Evolutionary conservation across 805 yeast genomes (phyloP), one percentile per base, ranked within the genome.

Genomic region (Ogataea ramenticola): DNA sequence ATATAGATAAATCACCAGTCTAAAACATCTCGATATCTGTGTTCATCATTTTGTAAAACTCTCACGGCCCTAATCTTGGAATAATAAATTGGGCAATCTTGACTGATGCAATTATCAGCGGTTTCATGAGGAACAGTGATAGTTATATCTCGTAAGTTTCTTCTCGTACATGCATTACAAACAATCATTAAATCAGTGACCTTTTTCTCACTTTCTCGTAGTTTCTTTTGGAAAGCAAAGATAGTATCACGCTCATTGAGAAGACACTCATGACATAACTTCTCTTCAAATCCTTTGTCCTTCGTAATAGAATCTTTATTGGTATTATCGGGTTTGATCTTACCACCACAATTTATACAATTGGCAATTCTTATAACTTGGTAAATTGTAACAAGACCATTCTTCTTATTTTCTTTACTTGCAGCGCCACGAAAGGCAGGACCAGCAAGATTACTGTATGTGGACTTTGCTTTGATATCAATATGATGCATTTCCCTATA

Each of bases 41-140:
- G 34, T 2, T 36, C 30, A 0, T 40, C 36, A 3, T 22, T 36
- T 1, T 49, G 40, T 4, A 67, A 43, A 35, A 58, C 63, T 31
- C 60, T 62, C 4, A 48, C 43, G 2, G 71, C 64, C 51, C 76
- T 74, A 12, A 73, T 63, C 40, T 80, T 68, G 8, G 75, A 67
- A 54, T 71, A 86, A 54, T 71, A 85, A 0, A 80, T 64, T 0
- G 80, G 71, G 56, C 95, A 86, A 53, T 81, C 88, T 31, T 71
- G 72, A 38, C 86, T 82, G 7, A 61, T 64, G 56, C 95, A 86
- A 1, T 52, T 44, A 1, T 64, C 49, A 1, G 64, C 58, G 1
- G 62, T 57, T 5, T 58, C 62, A n/a, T 61, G 53, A 3, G 57
- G 34, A 4, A 55, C 43, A 17, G 44, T 38, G 16, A 54, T 55